Evolutionary conservation across 202 grass and related monocot species (phyloP).

Genomic region (Panicum hallii): DNA sequence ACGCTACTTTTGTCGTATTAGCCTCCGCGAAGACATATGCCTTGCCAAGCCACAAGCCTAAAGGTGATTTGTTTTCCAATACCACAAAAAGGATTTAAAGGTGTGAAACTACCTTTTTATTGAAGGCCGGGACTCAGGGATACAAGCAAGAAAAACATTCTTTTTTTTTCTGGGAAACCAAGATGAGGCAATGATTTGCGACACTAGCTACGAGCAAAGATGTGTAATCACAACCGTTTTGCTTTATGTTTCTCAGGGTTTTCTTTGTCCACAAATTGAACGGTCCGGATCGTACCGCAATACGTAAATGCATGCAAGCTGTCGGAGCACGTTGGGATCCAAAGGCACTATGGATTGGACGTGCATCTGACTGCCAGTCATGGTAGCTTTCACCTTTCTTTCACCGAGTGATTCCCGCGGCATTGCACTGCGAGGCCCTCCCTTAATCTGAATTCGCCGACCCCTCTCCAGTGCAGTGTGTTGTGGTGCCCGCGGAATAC

Average conservation of each 20-base stretch:
- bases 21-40: neutral
- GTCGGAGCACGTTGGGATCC: conserved; percentile 8
- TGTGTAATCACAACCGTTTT: neutral
- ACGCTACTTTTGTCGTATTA: conserved; percentile 1
- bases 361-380: neutral
- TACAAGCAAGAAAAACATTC: neutral
- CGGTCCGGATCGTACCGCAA: neutral
- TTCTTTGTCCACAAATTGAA: conserved; percentile 4
- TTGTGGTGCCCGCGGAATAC: conserved; percentile 29
- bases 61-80: neutral
- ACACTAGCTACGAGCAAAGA: neutral
- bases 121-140: too few species aligned
- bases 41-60: neutral
- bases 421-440: neutral
- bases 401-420: conserved; percentile 3
- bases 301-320: neutral
- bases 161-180: neutral
- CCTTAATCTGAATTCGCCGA: neutral
- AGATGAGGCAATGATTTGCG: neutral
- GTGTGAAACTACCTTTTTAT: neutral
- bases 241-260: neutral
- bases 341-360: neutral
- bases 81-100: neutral
- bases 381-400: neutral
- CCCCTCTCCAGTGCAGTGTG: too few species aligned